Conservation (phyloP, 169 alveolate species). For the Plasmodium adleri region DNA sequence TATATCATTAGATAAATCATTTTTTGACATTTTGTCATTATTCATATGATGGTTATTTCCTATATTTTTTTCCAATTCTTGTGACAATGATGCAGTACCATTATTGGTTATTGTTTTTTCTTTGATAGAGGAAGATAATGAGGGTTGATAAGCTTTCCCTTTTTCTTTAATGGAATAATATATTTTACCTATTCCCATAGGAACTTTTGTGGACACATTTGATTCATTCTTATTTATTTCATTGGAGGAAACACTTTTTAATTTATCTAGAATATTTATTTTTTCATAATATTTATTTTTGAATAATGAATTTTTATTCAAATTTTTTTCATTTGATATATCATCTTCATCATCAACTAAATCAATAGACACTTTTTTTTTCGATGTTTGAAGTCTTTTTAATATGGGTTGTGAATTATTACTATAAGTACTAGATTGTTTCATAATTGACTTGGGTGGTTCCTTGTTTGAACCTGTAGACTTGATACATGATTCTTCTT, state of each 20-base stretch:
- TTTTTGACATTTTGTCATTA: background rate
- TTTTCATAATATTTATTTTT: conserved; percentile 15
- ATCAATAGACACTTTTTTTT: background rate
- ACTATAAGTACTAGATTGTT: background rate
- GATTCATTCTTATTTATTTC: background rate
- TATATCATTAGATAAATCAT: background rate
- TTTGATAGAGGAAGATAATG: background rate
- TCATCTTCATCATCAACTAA: background rate
- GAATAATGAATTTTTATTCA: background rate
- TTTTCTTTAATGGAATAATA: background rate
- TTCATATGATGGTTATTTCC: too few species aligned
- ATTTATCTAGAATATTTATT: background rate
- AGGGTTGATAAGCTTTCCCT: background rate
- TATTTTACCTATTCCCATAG: conserved; percentile 4
- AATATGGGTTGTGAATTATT: background rate
- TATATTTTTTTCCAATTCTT: background rate
- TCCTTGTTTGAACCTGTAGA: background rate
- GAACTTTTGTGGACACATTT: background rate
- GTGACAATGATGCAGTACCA: background rate
- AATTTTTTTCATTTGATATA: background rate
- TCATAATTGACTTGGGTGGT: conserved; percentile 7
- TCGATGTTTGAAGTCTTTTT: conserved; percentile 2
- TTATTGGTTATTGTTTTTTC: background rate
- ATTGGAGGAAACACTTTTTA: background rate
- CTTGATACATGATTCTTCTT: background rate